Conservation (phyloP, 2,329 filamentous ascomycete genomes). For the Colletotrichum sp. region DNA sequence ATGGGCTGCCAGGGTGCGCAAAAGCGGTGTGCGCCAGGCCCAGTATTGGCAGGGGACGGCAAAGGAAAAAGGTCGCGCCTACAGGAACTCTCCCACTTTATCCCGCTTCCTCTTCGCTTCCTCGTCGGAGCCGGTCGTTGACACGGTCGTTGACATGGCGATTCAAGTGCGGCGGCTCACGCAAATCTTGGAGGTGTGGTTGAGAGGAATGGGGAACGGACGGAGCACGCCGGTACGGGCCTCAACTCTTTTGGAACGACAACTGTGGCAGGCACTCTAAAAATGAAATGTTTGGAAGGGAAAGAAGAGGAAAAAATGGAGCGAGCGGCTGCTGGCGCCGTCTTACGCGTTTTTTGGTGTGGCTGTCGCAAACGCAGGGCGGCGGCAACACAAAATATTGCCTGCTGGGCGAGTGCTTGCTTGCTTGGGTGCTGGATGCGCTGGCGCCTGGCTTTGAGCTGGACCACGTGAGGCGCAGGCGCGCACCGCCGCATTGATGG, state of each 20-base stretch:
- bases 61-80: slow-evolving; percentile 19
- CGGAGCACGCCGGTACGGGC: not conserved
- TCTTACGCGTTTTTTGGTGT: not conserved
- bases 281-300: not conserved
- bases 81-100: slow-evolving; percentile 37
- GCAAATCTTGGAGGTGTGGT: not conserved
- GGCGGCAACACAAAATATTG: not conserved
- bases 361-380: not conserved
- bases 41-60: not conserved
- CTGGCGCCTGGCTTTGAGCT: not conserved
- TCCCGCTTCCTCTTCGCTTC: slow-evolving; percentile 34
- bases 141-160: slow-evolving; percentile 11
- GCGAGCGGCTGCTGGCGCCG: not conserved
- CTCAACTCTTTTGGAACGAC: not conserved
- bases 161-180: not conserved
- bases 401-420: not conserved
- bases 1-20: not conserved
- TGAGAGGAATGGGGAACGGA: not conserved
- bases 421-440: not conserved
- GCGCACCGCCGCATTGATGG: not conserved
- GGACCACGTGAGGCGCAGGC: not conserved
- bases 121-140: slow-evolving; percentile 17
- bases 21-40: not conserved
- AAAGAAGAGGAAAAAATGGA: not conserved
- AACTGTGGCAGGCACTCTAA: not conserved